Evolutionary conservation across 2,329 filamentous ascomycete species (phyloP), one percentile per base, ranked within the genome.

Genomic region (Ophiostoma sp.): DNA sequence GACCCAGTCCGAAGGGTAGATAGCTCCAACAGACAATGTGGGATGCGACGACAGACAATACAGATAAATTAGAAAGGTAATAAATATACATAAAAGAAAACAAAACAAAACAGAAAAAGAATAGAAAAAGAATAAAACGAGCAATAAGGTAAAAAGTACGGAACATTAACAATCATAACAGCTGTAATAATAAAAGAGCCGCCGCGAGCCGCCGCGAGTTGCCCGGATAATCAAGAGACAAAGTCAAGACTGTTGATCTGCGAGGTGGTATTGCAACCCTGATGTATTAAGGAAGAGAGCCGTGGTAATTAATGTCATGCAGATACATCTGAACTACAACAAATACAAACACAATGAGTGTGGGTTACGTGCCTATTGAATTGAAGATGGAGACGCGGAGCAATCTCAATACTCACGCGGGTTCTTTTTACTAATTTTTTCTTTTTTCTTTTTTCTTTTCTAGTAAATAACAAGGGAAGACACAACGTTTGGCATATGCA

Each of bases 401-500:
- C n/a, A 23, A 54, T 54, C n/a, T 54, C 15, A 15, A 48, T 48
- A 48, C 44, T 48, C 44, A 20, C 44, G 17, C 44, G 39, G 39
- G 10, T 39, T 44, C 20, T 3, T 44, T 15, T 44, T 44, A 48
- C 1, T 7, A 8, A 7, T 48, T 20, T n/a, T 7, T 7, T 8
- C n/a, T 2, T n/a, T 8, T 48, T n/a, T 48, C 15, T 7, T 8
- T 48, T 20, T 48, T 1, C 1, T 20, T 20, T n/a, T 48, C 17
- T 20, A 31, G 27, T 31, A 31, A 31, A 33, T 33, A 35, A 7
- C 57, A 33, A 62, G 57, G 57, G 57, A 62, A 57, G 52, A 57
- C 57, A 62, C 57, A 57, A 57, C 52, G 52, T 57, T 57, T 62
- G 27, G 52, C 54, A 60, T 62, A 35, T 62, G 52, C 52, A 27